A percentile compares a stretch with the other conserved stretches of the same genome.
Conservation (phyloP, 257 asterid genomes). For the Rauvolfia tetraphylla region DNA sequence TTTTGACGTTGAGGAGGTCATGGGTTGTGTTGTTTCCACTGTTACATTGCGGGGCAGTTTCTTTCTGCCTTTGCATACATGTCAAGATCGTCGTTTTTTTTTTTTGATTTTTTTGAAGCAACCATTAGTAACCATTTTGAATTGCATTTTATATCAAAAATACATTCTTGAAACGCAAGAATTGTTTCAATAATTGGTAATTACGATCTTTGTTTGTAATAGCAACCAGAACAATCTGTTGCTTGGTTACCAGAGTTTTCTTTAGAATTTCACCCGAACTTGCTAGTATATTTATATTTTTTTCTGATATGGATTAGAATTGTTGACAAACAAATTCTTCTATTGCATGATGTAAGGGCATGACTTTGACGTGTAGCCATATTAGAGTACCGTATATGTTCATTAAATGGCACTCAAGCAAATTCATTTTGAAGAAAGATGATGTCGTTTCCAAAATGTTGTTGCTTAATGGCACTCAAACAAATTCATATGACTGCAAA, state of each 20-base stretch:
- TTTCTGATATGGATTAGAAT: not conserved
- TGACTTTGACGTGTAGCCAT: not conserved
- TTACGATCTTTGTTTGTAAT: not conserved
- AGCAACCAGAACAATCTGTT: not conserved
- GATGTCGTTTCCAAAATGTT: not conserved
- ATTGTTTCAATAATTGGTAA: no score
- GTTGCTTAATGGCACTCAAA: not conserved
- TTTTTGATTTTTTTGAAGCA: no score
- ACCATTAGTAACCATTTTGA: no score
- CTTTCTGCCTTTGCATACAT: not conserved
- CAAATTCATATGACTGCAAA: not conserved
- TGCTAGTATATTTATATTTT: no score
- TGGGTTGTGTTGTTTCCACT: not conserved
- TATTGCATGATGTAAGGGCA: not conserved
- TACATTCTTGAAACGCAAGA: no score
- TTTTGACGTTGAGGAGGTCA: not conserved
- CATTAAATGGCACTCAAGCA: not conserved
- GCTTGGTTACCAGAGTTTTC: not conserved
- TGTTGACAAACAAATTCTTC: not conserved
- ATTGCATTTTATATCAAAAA: no score
- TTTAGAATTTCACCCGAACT: not conserved
- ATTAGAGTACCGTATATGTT: not conserved
- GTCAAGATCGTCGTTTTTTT: no score
- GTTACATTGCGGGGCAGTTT: not conserved
- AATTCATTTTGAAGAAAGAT: not conserved